Evolutionary conservation across 2,329 filamentous ascomycete species (phyloP).

Genomic region (Chrysoporthe deuterocubensis): DNA sequence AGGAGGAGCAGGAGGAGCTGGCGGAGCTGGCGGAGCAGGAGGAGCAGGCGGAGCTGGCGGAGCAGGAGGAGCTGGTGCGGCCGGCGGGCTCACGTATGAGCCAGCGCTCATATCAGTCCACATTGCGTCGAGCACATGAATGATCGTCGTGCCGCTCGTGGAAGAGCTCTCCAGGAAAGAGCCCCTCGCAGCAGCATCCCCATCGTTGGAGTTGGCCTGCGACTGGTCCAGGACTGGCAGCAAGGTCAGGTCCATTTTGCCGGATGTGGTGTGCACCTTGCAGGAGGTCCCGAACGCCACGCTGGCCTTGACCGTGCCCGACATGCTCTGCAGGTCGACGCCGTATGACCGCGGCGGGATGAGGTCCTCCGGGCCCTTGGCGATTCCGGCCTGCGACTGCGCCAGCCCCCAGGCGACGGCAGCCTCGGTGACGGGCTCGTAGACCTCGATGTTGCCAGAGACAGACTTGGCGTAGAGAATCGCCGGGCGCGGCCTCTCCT

Average conservation of each 20-base stretch:
- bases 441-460: conserved; percentile 49
- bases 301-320: conserved; percentile 47
- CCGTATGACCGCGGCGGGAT: conserved; percentile 53
- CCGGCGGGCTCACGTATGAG: conserved; percentile 32
- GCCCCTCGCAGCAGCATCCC: conserved; percentile 14
- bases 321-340: conserved; percentile 48
- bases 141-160: conserved; percentile 46
- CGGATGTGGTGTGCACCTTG: conserved; percentile 45
- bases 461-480: conserved; percentile 45
- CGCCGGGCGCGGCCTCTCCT: conserved; percentile 43
- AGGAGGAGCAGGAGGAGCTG: conserved; percentile 13
- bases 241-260: conserved; percentile 45
- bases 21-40: conserved; percentile 18
- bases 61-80: conserved; percentile 10
- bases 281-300: conserved; percentile 45
- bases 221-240: conserved; percentile 47
- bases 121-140: conserved; percentile 49
- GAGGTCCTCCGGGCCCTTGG: conserved; percentile 18
- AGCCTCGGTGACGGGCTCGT: conserved; percentile 44
- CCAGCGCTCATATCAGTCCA: conserved; percentile 41
- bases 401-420: conserved; percentile 20
- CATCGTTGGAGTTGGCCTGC: conserved; percentile 20
- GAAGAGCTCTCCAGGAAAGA: conserved; percentile 45
- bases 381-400: conserved; percentile 6
- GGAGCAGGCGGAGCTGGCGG: background rate